Conservation (phyloP, 768 basidiomycete genomes). For the Termitomyces sp. region DNA sequence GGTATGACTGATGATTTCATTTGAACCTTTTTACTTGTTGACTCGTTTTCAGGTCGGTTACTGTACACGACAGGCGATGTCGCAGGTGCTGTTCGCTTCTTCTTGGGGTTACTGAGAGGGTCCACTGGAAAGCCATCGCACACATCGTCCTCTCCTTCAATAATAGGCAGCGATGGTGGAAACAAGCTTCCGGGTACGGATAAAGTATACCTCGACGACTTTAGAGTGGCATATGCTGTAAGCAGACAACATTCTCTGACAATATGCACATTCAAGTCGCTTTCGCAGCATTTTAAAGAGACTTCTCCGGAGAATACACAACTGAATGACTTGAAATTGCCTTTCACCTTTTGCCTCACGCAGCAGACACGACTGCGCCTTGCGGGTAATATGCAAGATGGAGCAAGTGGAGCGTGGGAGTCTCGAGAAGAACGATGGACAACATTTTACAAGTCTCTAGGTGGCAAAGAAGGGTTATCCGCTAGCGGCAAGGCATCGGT, state of each 20-base stretch:
- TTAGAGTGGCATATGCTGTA: conserved; percentile 83
- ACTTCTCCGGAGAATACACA: conserved; percentile 47
- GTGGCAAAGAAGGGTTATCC: conserved; percentile 53
- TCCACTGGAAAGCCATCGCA: conserved; percentile 13
- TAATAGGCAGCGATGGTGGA: conserved; percentile 18
- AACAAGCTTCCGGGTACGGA: conserved; percentile 43
- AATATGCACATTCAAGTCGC: not conserved
- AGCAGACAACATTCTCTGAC: conserved; percentile 16
- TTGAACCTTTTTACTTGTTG: not conserved
- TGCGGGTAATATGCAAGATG: conserved; percentile 45
- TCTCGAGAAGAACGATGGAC: conserved; percentile 66
- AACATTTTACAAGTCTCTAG: conserved; percentile 53
- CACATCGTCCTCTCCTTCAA: conserved; percentile 4
- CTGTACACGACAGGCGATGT: conserved; percentile 90
- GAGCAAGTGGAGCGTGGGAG: conserved; percentile 54
- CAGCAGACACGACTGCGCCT: conserved; percentile 59
- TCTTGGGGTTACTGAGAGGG: conserved; percentile 68
- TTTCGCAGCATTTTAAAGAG: conserved; percentile 67
- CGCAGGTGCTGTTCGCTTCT: conserved; percentile 71
- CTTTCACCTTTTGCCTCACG: conserved; percentile 63
- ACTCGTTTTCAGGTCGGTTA: conserved; percentile 59
- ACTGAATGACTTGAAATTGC: conserved; percentile 52
- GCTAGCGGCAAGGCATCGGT: conserved; percentile 59
- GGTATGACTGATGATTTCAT: conserved; percentile 39
- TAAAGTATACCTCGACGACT: conserved; percentile 82